A percentile compares a stretch with the other conserved stretches of the same genome.
These are phyloP conservation scores for Apiospora sp. DNA, from an alignment of 2,329 filamentous ascomycete species.

Conservation along the genomic window DNA sequence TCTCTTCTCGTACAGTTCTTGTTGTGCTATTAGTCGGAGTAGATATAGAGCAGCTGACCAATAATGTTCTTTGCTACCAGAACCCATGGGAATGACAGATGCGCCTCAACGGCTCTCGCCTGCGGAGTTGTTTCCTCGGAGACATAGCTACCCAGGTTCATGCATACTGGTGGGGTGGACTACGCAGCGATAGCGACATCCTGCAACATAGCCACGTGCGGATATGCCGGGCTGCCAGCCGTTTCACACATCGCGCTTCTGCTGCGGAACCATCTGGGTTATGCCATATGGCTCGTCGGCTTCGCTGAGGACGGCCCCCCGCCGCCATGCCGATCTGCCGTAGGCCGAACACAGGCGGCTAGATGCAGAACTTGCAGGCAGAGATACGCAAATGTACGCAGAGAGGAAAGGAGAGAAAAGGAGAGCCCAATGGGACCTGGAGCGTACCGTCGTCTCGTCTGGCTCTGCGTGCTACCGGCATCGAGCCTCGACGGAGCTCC, in stretches of 20 bases:
- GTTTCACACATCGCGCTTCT: neutral
- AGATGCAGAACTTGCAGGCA: neutral
- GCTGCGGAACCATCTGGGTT: neutral
- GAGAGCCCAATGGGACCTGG: neutral
- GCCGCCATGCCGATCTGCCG: neutral
- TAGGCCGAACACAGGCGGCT: neutral
- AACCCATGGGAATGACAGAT: neutral
- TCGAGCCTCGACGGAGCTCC: neutral
- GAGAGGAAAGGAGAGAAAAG: neutral
- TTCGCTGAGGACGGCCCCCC: neutral
- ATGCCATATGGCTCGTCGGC: neutral
- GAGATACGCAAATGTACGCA: neutral
- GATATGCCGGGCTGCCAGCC: neutral
- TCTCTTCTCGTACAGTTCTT: too few relatives aligned
- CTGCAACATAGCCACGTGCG: neutral
- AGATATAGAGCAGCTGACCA: too few relatives aligned
- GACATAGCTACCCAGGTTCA: too few relatives aligned
- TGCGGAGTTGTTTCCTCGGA: neutral
- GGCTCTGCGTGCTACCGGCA: neutral
- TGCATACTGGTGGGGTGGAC: neutral
- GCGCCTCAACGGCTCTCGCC: neutral
- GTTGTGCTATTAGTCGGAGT: too few relatives aligned
- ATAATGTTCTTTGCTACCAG: neutral
- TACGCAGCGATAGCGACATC: neutral
- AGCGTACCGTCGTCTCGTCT: neutral